Percentiles rank a stretch among this genome's conserved stretches.
phyloP scores from a whole-genome alignment of 2,329 filamentous ascomycete genomes.

The Seiridium unicorne region DNA sequence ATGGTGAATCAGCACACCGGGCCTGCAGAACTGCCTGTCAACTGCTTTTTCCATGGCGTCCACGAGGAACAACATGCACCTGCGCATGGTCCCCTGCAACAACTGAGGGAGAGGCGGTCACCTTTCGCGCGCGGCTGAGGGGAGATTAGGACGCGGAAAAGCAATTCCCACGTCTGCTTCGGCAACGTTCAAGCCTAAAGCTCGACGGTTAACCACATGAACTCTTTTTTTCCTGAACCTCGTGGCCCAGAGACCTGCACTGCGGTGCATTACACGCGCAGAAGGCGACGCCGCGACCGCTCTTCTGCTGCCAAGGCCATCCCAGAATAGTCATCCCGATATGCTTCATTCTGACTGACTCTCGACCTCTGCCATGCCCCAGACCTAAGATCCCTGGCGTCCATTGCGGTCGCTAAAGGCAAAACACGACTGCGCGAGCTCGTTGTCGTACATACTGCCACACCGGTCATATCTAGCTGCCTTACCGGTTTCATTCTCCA shows the following conservation, averaged over 20 bases:
- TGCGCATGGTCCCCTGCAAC: not conserved
- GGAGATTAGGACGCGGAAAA: not conserved
- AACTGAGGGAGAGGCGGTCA: not conserved
- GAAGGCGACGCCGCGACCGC: not conserved
- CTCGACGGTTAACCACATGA: not conserved
- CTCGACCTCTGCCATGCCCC: not conserved
- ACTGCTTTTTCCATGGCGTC: not conserved
- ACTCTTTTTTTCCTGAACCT: not conserved
- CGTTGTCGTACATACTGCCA: not conserved
- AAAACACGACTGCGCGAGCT: not conserved
- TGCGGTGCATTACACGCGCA: not conserved
- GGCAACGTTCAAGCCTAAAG: not conserved
- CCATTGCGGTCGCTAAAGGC: not conserved
- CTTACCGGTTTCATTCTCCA: not conserved
- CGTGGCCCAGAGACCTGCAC: not conserved
- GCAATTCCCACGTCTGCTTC: not conserved
- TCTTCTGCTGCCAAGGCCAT: not conserved
- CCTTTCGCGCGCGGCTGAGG: not conserved
- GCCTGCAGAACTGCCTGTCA: not conserved
- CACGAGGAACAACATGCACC: not conserved
- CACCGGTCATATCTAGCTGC: not conserved
- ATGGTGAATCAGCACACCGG: too few relatives aligned
- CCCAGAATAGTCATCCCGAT: conserved; percentile 3
- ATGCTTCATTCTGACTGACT: not conserved
- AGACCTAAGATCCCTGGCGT: not conserved